Conservation (phyloP, 139 green algal genomes). For the Cymbomonas tetramitiformis region DNA sequence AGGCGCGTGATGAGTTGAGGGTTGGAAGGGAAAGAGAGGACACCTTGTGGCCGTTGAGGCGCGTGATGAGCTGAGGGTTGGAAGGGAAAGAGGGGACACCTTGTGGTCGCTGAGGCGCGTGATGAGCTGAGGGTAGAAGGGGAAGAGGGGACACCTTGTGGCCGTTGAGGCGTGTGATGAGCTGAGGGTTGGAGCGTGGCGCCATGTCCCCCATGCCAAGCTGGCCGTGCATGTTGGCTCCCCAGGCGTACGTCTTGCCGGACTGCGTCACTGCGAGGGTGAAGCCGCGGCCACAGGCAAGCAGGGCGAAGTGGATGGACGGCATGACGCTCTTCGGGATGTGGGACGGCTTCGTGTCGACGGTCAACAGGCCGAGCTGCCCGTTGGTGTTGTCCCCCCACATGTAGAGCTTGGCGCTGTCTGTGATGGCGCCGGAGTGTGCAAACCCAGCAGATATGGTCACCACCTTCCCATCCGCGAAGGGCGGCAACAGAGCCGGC, state of each 20-base stretch:
- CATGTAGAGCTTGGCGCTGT: conserved; percentile 4
- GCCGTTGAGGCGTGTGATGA: background rate
- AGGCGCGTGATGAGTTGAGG: too few species aligned
- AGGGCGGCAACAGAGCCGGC: background rate
- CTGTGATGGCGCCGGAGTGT: background rate
- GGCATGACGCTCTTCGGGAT: too few species aligned
- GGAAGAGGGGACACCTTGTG: background rate
- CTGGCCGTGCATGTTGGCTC: conserved; percentile 11
- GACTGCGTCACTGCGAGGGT: background rate
- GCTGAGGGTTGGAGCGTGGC: background rate
- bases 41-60: background rate
- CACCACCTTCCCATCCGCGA: background rate
- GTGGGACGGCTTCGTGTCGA: background rate
- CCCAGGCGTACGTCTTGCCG: conserved; percentile 5
- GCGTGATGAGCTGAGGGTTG: background rate
- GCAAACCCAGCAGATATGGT: background rate
- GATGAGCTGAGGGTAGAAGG: background rate
- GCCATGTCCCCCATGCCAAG: conserved; percentile 1
- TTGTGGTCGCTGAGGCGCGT: too few species aligned
- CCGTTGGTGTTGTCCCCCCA: conserved; percentile 3
- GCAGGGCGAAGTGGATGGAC: background rate
- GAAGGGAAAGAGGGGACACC: background rate
- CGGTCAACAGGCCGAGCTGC: conserved; percentile 9
- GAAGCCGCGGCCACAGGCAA: background rate
- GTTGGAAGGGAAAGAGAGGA: background rate